Conservation (phyloP, 2,329 filamentous ascomycete species). For the Trichoderma brevicompactum region DNA sequence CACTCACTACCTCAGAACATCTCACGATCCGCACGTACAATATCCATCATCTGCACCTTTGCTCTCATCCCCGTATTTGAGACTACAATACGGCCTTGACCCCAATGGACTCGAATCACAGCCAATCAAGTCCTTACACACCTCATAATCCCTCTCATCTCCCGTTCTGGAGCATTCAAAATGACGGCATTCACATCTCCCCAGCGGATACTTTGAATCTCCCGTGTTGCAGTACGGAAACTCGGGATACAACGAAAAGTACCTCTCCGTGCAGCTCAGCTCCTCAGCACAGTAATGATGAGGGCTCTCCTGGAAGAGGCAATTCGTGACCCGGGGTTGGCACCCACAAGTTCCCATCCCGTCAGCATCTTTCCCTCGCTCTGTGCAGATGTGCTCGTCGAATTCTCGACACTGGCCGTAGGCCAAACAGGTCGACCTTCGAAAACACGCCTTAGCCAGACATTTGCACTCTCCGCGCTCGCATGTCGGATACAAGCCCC, state of each 20-base stretch:
- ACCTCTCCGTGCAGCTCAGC: constrained; percentile 22
- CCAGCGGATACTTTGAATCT: constrained; percentile 8
- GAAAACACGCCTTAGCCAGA: constrained; percentile 20
- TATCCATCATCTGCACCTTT: constrained; percentile 25
- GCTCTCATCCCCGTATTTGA: constrained; percentile 12
- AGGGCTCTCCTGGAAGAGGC: constrained; percentile 15
- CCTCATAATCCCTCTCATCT: constrained; percentile 16
- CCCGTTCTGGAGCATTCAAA: constrained; percentile 21
- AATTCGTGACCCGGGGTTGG: constrained; percentile 1
- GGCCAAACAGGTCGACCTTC: constrained; percentile 10
- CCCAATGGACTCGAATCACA: not conserved
- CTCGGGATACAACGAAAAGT: constrained; percentile 27
- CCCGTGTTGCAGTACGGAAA: constrained; percentile 30
- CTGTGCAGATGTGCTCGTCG: constrained; percentile 24
- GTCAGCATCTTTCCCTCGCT: not conserved
- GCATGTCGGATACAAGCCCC: constrained; percentile 27
- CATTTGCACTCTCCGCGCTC: constrained; percentile 27
- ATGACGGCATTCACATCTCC: constrained; percentile 27
- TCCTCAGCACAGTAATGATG: constrained; percentile 20
- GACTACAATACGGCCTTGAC: constrained; percentile 4
- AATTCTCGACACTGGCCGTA: constrained; percentile 27
- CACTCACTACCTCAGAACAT: not conserved
- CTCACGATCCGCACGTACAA: constrained; percentile 28
- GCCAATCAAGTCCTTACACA: constrained; percentile 25
- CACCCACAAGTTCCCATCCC: constrained; percentile 24